A percentile compares a stretch with the other conserved stretches of the same genome.
phyloP scores from a whole-genome alignment of 139 green algal species.

The Mychonastes homosphaera region DNA sequence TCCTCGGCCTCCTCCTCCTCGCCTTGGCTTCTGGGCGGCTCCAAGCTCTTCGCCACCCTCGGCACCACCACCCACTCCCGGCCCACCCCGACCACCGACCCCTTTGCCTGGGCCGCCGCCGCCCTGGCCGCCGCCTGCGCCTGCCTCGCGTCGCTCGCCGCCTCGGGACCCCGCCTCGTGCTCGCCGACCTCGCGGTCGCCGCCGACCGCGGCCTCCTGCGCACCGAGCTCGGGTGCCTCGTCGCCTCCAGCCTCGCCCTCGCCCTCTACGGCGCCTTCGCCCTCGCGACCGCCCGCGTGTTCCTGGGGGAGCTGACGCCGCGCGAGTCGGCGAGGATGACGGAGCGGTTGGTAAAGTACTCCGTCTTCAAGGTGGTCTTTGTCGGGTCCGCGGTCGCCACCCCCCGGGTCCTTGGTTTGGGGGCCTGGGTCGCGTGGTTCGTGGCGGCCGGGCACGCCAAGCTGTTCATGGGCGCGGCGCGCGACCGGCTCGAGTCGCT shows the following conservation, averaged over 20 bases:
- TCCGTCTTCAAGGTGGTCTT: slow-evolving; percentile 39
- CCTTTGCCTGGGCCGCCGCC: too few relatives aligned
- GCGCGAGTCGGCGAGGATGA: slow-evolving; percentile 18
- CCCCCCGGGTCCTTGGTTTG: background rate
- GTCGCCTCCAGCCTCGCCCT: background rate
- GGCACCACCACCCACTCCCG: too few relatives aligned
- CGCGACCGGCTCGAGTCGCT: slow-evolving; percentile 33
- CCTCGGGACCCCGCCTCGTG: too few relatives aligned
- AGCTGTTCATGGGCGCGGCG: slow-evolving; percentile 30
- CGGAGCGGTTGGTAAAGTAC: slow-evolving; percentile 33
- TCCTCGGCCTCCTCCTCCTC: too few relatives aligned
- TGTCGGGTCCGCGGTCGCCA: slow-evolving; percentile 19
- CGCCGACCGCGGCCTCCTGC: too few relatives aligned
- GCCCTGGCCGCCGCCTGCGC: too few relatives aligned
- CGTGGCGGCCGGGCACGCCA: slow-evolving; percentile 23
- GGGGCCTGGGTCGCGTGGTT: slow-evolving; percentile 15
- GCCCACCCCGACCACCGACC: too few relatives aligned
- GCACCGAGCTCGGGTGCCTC: slow-evolving; percentile 2
- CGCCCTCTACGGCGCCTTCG: background rate
- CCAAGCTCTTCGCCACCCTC: too few relatives aligned
- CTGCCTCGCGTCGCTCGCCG: too few relatives aligned
- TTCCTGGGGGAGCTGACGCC: slow-evolving; percentile 34
- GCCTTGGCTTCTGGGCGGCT: too few relatives aligned
- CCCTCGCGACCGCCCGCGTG: background rate
- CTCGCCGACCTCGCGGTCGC: too few relatives aligned